Evolutionary conservation across 495 filamentous ascomycete genomes (phyloP).

Genomic region (Evernia prunastri): DNA sequence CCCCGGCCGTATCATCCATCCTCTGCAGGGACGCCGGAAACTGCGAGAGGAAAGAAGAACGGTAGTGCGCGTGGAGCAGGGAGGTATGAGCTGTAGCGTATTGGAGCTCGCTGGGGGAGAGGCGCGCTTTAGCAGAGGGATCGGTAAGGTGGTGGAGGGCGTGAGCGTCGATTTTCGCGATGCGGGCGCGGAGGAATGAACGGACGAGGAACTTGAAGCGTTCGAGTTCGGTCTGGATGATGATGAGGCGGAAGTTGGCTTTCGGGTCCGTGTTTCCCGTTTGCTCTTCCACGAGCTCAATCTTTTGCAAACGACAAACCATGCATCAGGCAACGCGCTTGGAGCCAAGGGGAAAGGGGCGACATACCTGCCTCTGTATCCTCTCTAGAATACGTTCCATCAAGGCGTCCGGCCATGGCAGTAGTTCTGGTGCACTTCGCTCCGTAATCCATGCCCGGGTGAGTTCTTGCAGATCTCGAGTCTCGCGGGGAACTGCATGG

Average conservation of each 20-base stretch:
- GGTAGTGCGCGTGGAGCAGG: conserved; percentile 74
- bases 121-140: conserved; percentile 31
- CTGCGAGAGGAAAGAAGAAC: conserved; percentile 67
- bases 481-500: conserved; percentile 48
- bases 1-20: conserved; percentile 83
- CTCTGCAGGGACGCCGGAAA: conserved; percentile 72
- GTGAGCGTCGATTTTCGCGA: conserved; percentile 57
- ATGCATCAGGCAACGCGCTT: background rate
- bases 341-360: background rate
- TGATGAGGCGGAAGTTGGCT: conserved; percentile 84
- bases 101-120: conserved; percentile 65
- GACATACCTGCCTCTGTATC: conserved; percentile 58
- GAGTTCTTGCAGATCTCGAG: conserved; percentile 76
- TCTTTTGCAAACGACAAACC: conserved; percentile 28
- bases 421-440: conserved; percentile 76
- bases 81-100: conserved; percentile 80
- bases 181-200: conserved; percentile 73
- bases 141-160: conserved; percentile 45
- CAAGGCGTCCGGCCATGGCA: conserved; percentile 57
- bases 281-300: conserved; percentile 40
- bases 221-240: conserved; percentile 94
- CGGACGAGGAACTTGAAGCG: conserved; percentile 85
- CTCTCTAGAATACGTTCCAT: conserved; percentile 74
- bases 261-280: conserved; percentile 71
- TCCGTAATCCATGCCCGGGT: conserved; percentile 92